Conservation (phyloP, 2,329 filamentous ascomycete genomes). For the Thermothelomyces thermophilus region DNA sequence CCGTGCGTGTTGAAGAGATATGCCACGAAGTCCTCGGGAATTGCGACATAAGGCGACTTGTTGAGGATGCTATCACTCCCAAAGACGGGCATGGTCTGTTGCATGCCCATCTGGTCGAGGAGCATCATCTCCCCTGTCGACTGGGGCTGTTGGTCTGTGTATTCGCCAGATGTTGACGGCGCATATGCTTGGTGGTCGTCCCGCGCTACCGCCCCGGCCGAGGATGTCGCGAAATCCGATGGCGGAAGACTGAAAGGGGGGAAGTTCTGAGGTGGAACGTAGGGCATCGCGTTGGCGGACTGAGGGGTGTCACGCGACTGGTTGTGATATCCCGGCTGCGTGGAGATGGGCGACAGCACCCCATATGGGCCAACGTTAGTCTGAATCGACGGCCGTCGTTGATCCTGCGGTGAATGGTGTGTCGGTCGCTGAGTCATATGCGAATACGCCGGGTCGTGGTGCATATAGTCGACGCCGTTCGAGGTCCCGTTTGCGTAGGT, state of each 20-base stretch:
- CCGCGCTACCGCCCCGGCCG: conserved; percentile 32
- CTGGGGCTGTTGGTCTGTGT: conserved; percentile 39
- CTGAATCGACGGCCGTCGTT: conserved; percentile 42
- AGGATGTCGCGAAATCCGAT: conserved; percentile 46
- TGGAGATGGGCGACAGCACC: conserved; percentile 46
- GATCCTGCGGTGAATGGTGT: conserved; percentile 38
- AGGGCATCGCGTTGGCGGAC: conserved; percentile 35
- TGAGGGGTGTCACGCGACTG: conserved; percentile 42
- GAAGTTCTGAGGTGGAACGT: conserved; percentile 55
- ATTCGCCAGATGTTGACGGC: conserved; percentile 37
- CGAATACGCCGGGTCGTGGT: conserved; percentile 34
- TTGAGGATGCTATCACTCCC: conserved; percentile 71
- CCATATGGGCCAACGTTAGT: conserved; percentile 44
- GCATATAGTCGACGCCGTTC: conserved; percentile 40
- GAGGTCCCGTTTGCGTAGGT: conserved; percentile 31
- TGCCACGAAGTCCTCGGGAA: conserved; percentile 80
- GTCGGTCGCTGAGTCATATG: conserved; percentile 26
- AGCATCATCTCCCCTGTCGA: conserved; percentile 50
- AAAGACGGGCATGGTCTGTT: conserved; percentile 76
- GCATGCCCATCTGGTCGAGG: conserved; percentile 55
- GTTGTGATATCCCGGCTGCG: conserved; percentile 42
- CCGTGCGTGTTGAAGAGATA: conserved; percentile 71
- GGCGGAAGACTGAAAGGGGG: conserved; percentile 57
- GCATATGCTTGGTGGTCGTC: conserved; percentile 32
- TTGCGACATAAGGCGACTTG: conserved; percentile 75